These are phyloP conservation scores for Casuarina glauca DNA, from an alignment of 306 rosid species.

Conservation along the genomic window DNA sequence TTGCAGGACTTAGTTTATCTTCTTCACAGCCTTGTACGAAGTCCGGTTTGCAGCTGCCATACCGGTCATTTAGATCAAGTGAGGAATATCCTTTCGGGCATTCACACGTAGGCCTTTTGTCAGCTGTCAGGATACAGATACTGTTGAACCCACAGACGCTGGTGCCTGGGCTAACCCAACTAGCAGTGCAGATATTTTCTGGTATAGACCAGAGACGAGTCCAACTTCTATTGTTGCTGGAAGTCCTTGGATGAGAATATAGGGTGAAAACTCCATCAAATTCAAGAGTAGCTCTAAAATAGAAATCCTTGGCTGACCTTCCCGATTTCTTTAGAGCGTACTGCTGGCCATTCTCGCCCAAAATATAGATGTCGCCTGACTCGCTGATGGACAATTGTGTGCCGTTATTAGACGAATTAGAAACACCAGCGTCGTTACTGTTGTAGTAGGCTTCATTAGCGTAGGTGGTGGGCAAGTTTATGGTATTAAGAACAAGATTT, in stretches of 20 bases:
- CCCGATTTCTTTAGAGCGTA: too few relatives aligned
- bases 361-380: slow-evolving; percentile 35
- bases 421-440: not conserved
- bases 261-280: too few relatives aligned
- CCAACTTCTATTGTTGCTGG: too few relatives aligned
- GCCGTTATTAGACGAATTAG: slow-evolving; percentile 17
- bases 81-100: slow-evolving; percentile 32
- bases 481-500: slow-evolving; percentile 30
- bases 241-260: too few relatives aligned
- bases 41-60: slow-evolving; percentile 28
- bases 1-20: slow-evolving; percentile 1
- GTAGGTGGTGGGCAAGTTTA: not conserved
- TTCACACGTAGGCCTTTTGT: slow-evolving; percentile 31
- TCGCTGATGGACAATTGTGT: slow-evolving; percentile 28
- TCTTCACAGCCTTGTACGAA: slow-evolving; percentile 29
- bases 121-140: slow-evolving; percentile 26
- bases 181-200: too few relatives aligned
- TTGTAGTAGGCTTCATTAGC: slow-evolving; percentile 21
- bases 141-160: too few relatives aligned
- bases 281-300: too few relatives aligned
- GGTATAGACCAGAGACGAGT: too few relatives aligned
- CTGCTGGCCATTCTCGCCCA: slow-evolving; percentile 26
- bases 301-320: too few relatives aligned
- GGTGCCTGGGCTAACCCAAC: too few relatives aligned
- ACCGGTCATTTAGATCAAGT: slow-evolving; percentile 23